Conservation (phyloP, 176 grass and related monocot species). For the Paspalum vaginatum region DNA sequence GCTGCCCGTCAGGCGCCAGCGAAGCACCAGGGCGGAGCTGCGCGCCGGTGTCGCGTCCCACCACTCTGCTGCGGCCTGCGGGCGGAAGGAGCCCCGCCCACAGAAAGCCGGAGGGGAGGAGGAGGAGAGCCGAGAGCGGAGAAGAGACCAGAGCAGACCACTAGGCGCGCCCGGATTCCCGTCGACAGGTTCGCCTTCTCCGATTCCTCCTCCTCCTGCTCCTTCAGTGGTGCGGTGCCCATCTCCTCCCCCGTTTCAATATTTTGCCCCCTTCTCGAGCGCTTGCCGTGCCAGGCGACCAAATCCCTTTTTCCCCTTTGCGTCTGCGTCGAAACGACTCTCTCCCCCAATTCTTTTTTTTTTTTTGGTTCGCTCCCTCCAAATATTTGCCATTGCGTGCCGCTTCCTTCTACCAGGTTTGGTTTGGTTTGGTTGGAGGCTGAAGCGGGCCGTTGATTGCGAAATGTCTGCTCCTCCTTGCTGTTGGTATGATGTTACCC, state of each 20-base stretch:
- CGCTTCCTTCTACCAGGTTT: not conserved
- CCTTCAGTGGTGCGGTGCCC: too few relatives aligned
- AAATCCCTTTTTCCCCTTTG: not conserved
- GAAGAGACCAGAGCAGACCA: not conserved
- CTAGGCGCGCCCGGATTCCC: constrained; percentile 30
- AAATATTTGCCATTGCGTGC: not conserved
- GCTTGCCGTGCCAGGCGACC: not conserved
- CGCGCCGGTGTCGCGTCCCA: not conserved
- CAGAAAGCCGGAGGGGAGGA: not conserved
- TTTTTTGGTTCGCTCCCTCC: too few relatives aligned
- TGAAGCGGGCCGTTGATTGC: not conserved
- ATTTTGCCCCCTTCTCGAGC: too few relatives aligned
- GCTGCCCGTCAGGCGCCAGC: not conserved
- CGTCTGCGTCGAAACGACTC: not conserved
- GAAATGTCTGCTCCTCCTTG: not conserved
- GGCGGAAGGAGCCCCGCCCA: not conserved
- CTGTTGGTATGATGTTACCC: not conserved
- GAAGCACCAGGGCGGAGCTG: not conserved
- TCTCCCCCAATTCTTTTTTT: not conserved
- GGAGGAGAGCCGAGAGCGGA: not conserved
- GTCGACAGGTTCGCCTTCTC: constrained; percentile 26
- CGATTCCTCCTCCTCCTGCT: constrained; percentile 7
- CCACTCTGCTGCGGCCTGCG: not conserved
- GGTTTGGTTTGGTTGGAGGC: not conserved
- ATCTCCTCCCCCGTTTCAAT: too few relatives aligned